phyloP scores from a whole-genome alignment of 129 eudicot species.

The Tagetes patula region DNA sequence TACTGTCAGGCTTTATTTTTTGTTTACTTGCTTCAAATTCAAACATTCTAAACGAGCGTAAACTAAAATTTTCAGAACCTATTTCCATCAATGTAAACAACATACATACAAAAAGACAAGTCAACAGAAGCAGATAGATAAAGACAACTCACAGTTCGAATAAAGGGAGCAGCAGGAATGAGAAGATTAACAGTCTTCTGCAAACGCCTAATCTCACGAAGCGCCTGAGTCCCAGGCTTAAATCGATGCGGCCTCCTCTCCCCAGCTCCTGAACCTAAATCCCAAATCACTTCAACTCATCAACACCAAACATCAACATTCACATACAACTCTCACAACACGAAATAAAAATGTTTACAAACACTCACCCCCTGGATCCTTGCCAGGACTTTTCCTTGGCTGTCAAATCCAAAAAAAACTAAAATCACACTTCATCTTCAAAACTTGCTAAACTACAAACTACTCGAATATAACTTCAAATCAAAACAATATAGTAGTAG shows the following conservation, averaged over 20 bases:
- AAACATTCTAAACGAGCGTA: not conserved
- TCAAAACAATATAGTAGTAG: not conserved
- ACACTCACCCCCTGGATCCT: slow-evolving; percentile 25
- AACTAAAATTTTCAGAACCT: not conserved
- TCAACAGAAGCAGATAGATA: not conserved
- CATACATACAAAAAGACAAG: slow-evolving; percentile 9
- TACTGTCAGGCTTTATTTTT: not conserved
- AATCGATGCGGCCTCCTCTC: slow-evolving; percentile 37
- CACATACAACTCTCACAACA: not conserved
- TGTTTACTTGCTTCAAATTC: not conserved
- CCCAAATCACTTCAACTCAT: slow-evolving; percentile 12
- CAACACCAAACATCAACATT: slow-evolving; percentile 11
- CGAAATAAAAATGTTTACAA: not conserved
- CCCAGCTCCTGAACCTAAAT: slow-evolving; percentile 29
- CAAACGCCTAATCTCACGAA: slow-evolving; percentile 65
- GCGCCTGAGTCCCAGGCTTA: slow-evolving; percentile 73
- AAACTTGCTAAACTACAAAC: not conserved
- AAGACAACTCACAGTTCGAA: slow-evolving; percentile 45
- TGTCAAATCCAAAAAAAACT: slow-evolving; percentile 16
- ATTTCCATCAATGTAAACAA: not conserved
- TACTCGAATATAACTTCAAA: not conserved
- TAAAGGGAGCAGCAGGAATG: slow-evolving; percentile 74
- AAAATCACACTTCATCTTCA: slow-evolving; percentile 2
- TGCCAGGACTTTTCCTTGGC: slow-evolving; percentile 22
- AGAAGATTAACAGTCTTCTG: slow-evolving; percentile 59